Conservation (phyloP, 1,139 yeast species). For the Casaregolazyma suthepensis region DNA sequence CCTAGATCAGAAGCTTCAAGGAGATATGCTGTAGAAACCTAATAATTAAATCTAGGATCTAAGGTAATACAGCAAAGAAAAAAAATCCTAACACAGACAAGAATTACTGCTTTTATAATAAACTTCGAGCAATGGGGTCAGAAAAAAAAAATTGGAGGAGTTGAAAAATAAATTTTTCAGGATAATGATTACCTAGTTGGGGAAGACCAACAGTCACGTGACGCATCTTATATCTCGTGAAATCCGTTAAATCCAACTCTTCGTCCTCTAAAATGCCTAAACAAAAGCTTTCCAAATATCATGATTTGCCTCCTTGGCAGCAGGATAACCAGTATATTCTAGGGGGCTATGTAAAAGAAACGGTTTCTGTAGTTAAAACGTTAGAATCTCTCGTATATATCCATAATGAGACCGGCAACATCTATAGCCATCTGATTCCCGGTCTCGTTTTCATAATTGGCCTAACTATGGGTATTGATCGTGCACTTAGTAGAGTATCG, state of each 20-base stretch:
- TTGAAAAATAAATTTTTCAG: neutral
- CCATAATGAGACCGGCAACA: constrained; percentile 83
- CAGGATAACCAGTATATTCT: constrained; percentile 73
- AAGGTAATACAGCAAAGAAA: no score
- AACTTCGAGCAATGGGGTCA: no score
- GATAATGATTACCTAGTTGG: neutral
- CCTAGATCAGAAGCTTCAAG: no score
- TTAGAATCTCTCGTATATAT: constrained; percentile 53
- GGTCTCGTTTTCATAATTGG: constrained; percentile 34
- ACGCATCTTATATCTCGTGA: neutral
- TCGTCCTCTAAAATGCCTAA: neutral
- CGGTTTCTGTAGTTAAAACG: constrained; percentile 49
- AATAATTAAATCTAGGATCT: no score
- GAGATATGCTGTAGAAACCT: no score
- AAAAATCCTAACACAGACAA: no score
- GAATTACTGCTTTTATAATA: no score
- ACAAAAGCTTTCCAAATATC: constrained; percentile 26
- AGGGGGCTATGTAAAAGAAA: constrained; percentile 70
- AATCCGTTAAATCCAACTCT: neutral
- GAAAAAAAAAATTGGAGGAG: no score
- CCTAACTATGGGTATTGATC: constrained; percentile 12
- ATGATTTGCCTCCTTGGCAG: constrained; percentile 76
- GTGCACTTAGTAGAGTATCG: constrained; percentile 38
- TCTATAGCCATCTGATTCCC: constrained; percentile 76
- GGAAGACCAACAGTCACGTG: neutral